Evolutionary conservation across 192 early-diverging fungal species (phyloP).

Genomic region (Mortierella claussenii): DNA sequence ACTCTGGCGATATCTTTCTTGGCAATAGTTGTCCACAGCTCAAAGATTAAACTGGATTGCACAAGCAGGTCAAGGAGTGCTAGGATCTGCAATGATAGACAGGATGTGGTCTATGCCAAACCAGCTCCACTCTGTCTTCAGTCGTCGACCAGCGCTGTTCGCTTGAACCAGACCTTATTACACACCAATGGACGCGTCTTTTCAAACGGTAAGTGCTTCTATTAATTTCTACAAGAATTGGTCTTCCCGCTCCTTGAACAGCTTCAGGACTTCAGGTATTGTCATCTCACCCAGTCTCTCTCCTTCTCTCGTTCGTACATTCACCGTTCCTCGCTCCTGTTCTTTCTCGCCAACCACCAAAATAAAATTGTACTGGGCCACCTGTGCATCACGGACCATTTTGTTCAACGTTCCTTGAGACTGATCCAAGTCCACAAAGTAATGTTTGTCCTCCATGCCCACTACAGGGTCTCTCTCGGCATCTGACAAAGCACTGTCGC

Average conservation of each 20-base stretch:
- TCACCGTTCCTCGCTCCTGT: conserved; percentile 60
- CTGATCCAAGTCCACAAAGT: conserved; percentile 84
- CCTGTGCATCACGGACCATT: conserved; percentile 82
- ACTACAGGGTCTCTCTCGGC: neutral
- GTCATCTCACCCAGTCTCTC: conserved; percentile 69
- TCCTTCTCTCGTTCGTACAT: conserved; percentile 77
- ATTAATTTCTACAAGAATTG: conserved; percentile 24
- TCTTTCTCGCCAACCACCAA: conserved; percentile 40
- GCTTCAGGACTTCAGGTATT: conserved; percentile 60
- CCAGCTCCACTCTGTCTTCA: no score
- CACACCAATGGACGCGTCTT: no score
- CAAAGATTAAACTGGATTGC: no score
- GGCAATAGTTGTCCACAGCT: no score
- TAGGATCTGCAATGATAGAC: no score
- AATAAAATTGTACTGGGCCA: conserved; percentile 88
- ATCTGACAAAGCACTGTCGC: neutral
- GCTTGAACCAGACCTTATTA: no score
- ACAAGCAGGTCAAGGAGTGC: no score
- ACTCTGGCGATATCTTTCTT: no score
- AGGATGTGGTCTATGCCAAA: no score
- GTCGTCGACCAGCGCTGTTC: no score
- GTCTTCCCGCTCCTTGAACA: conserved; percentile 68
- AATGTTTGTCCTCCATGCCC: conserved; percentile 62
- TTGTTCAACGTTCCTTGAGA: conserved; percentile 76
- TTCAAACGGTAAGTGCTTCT: no score